These are phyloP conservation scores for Colletotrichum liriopes DNA, from an alignment of 2,329 filamentous ascomycete species.

Conservation along the genomic window DNA sequence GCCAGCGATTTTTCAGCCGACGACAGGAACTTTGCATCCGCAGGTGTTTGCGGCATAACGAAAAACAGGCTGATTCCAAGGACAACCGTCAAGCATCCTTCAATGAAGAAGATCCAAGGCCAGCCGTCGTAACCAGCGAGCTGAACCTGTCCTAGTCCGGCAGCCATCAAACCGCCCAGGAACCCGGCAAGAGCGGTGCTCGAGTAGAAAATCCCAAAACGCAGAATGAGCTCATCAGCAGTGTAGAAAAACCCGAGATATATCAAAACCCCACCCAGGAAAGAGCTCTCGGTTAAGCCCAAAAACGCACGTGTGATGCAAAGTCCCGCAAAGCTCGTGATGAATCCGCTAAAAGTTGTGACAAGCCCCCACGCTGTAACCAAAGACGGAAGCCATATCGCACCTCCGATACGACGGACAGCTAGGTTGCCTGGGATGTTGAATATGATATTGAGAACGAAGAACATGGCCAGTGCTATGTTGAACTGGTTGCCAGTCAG, in stretches of 20 bases:
- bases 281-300: slow-evolving; percentile 46
- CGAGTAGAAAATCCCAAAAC: slow-evolving; percentile 47
- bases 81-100: slow-evolving; percentile 36
- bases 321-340: slow-evolving; percentile 45
- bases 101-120: slow-evolving; percentile 45
- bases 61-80: slow-evolving; percentile 15
- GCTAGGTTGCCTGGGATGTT: slow-evolving; percentile 47
- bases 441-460: slow-evolving; percentile 45
- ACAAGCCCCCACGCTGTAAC: slow-evolving; percentile 46
- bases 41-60: slow-evolving; percentile 38
- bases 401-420: slow-evolving; percentile 45
- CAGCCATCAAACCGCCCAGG: slow-evolving; percentile 39
- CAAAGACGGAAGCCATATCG: slow-evolving; percentile 43
- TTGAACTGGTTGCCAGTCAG: slow-evolving; percentile 42
- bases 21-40: slow-evolving; percentile 35
- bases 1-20: slow-evolving; percentile 17
- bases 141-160: slow-evolving; percentile 31
- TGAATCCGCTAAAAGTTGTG: slow-evolving; percentile 45
- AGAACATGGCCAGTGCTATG: slow-evolving; percentile 46
- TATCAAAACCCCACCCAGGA: slow-evolving; percentile 46
- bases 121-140: slow-evolving; percentile 36
- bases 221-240: slow-evolving; percentile 45
- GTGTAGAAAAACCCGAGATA: slow-evolving; percentile 49
- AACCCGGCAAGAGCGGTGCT: slow-evolving; percentile 41
- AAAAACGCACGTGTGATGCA: slow-evolving; percentile 46